A percentile compares a stretch with the other conserved stretches of the same genome.
Evolutionary conservation across 371 early-diverging fungal genomes (phyloP).

Genomic region (Mucor mucedo): DNA sequence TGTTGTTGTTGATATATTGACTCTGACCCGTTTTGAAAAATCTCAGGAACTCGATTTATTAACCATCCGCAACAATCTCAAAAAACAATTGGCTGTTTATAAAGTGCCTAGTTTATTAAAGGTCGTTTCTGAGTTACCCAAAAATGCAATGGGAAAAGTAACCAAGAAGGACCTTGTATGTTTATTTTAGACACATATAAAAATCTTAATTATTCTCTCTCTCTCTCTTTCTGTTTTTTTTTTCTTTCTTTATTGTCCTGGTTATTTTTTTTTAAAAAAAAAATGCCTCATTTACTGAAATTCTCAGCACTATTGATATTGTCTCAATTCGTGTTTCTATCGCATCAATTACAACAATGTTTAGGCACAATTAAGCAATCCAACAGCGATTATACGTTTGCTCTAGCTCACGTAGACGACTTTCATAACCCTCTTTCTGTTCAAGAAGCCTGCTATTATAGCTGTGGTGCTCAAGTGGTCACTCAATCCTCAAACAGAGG

Average conservation of each 20-base stretch:
- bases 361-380: slow-evolving; percentile 9
- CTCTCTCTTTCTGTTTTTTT: background rate
- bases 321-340: slow-evolving; percentile 4
- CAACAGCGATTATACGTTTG: slow-evolving; percentile 26
- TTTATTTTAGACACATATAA: slow-evolving; percentile 41
- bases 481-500: slow-evolving; percentile 23
- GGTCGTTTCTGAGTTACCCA: slow-evolving; percentile 66
- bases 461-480: slow-evolving; percentile 28
- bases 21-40: background rate
- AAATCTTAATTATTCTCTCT: background rate
- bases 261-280: background rate
- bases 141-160: slow-evolving; percentile 91
- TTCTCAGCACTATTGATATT: slow-evolving; percentile 8
- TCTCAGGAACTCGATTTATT: slow-evolving; percentile 46
- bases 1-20: no score
- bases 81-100: slow-evolving; percentile 70
- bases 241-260: background rate
- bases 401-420: slow-evolving; percentile 21
- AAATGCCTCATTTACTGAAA: background rate
- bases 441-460: slow-evolving; percentile 29
- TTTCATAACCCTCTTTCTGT: background rate
- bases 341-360: slow-evolving; percentile 18
- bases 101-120: slow-evolving; percentile 69
- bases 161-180: slow-evolving; percentile 75
- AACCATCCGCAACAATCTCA: slow-evolving; percentile 57